Evolutionary conservation across 495 filamentous ascomycete genomes (phyloP).

Genomic region (Sabuloglossum arenarium): DNA sequence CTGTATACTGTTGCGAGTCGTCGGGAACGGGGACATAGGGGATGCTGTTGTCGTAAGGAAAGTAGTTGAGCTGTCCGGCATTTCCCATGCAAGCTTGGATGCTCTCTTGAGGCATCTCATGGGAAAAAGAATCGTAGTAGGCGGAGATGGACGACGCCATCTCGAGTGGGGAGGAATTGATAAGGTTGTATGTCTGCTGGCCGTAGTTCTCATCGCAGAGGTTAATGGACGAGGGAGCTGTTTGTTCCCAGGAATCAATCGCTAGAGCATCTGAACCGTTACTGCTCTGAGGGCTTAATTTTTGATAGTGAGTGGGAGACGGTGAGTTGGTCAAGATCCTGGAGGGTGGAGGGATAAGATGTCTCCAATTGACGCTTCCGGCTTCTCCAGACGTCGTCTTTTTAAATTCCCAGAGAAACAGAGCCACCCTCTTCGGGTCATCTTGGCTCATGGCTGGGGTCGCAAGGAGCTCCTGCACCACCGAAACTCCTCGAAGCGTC

Average conservation of each 20-base stretch:
- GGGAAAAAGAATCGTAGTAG: background rate
- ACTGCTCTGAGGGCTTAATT: background rate
- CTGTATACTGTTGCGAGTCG: background rate
- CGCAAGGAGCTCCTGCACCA: slow-evolving; percentile 29
- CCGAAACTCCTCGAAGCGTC: slow-evolving; percentile 20
- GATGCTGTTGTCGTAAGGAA: background rate
- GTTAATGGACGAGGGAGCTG: background rate
- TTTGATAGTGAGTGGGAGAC: background rate
- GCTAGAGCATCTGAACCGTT: background rate
- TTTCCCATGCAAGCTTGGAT: background rate
- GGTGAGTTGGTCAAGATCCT: slow-evolving; percentile 1
- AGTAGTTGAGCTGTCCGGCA: background rate
- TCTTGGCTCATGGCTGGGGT: slow-evolving; percentile 9
- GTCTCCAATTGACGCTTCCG: slow-evolving; percentile 32
- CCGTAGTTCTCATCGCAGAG: background rate
- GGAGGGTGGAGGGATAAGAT: slow-evolving; percentile 23
- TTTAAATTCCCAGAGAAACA: slow-evolving; percentile 33
- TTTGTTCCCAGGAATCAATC: background rate
- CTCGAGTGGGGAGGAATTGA: background rate
- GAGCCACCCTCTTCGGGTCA: slow-evolving; percentile 19
- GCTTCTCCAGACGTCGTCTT: slow-evolving; percentile 23
- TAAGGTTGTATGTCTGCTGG: background rate
- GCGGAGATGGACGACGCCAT: background rate
- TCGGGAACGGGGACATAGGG: background rate
- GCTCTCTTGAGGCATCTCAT: background rate